Evolutionary conservation across 192 early-diverging fungal genomes (phyloP), one percentile per base, ranked within the genome.

Genomic region (Cetraspora pellucida): DNA sequence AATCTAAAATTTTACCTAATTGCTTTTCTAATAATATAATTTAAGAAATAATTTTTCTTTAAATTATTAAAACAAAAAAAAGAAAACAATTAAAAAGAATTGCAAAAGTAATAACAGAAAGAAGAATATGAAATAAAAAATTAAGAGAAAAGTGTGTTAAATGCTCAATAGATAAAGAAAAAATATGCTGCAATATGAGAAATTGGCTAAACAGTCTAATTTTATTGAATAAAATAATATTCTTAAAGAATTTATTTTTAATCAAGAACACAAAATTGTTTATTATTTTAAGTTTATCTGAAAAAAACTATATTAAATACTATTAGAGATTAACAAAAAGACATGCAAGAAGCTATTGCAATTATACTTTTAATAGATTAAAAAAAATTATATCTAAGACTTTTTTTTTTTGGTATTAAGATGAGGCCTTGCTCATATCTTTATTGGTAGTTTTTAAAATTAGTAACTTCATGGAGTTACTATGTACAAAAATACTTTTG

Each of bases 231-330:
- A 68, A 57, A 73, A 11, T 16, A 68, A 54, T 9, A 57, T 21
- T 2, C 8, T 68, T 21, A 54, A 55, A 55, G 63, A 77, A 21
- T 61, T 72, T 19, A 70, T 61, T 30, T 37, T 55, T 37, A 44
- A 76, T 43, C 52, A 52, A 19, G 44, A 60, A 2, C 73, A 75
- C n/a, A 60, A 45, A 44, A 31, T 25, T 28, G 70, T 76, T 44
- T 76, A 59, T 43, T 80, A 80, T 47, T 65, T 52, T 37, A 80
- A 80, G 66, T 80, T 80, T 2, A 70, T 80, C 58, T 80, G 75
- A 80, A 49, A 44, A 77, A 23, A 80, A 80, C 47, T 80, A 64
- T 61, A 80, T 80, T 69, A 57, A 80, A 68, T 61, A 61, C 31
- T 80, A 77, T 49, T 80, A 74, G 67, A 67, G 66, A 43, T 65